phyloP scores from a whole-genome alignment of 78 protist species.

The Dictyostelium discoideum region DNA sequence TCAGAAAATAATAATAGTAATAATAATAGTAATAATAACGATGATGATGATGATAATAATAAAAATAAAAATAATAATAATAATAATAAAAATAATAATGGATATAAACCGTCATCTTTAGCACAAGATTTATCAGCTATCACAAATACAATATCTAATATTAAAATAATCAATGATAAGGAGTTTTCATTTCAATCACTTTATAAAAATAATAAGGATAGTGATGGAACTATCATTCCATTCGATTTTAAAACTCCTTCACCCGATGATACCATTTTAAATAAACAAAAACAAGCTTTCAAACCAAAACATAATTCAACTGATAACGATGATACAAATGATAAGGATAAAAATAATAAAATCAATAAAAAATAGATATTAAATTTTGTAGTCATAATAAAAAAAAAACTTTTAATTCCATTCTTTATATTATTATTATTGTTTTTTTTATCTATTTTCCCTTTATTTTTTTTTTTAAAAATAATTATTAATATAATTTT shows the following conservation, averaged over 20 bases:
- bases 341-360: background rate
- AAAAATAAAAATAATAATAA: background rate
- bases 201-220: slow-evolving; percentile 1
- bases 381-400: background rate
- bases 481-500: background rate
- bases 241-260: slow-evolving; percentile 59
- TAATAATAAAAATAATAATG: background rate
- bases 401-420: background rate
- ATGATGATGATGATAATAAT: background rate
- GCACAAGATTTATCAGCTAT: slow-evolving; percentile 28
- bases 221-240: slow-evolving; percentile 33
- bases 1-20: background rate
- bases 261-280: slow-evolving; percentile 65
- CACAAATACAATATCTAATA: background rate
- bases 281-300: slow-evolving; percentile 69
- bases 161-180: background rate
- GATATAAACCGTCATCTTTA: slow-evolving; percentile 40
- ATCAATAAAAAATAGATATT: background rate
- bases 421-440: background rate
- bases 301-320: slow-evolving; percentile 52
- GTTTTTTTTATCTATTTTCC: background rate
- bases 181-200: slow-evolving; percentile 47
- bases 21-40: background rate
- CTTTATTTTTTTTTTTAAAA: background rate
- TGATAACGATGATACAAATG: background rate